Conservation (phyloP, 1,139 yeast species). For the Yamadazyma trypodendri region DNA sequence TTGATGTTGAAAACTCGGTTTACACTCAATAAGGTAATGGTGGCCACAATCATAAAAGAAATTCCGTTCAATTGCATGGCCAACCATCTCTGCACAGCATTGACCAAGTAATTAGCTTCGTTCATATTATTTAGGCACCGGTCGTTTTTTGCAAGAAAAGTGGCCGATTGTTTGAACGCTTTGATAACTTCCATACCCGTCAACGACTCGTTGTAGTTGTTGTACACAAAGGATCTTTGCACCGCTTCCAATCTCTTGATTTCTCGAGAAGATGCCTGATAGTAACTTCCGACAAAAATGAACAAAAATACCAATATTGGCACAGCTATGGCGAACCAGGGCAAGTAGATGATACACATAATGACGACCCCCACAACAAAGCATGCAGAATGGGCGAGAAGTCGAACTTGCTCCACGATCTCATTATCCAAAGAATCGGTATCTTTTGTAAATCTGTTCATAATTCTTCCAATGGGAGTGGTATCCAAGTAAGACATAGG, state of each 20-base stretch:
- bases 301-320: constrained; percentile 34
- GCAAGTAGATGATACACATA: constrained; percentile 67
- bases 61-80: constrained; percentile 63
- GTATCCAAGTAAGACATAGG: constrained; percentile 59
- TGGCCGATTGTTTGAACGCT: constrained; percentile 49
- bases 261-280: constrained; percentile 41
- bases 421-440: constrained; percentile 81
- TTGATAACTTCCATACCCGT: constrained; percentile 72
- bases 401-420: constrained; percentile 56
- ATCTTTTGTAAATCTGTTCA: constrained; percentile 71
- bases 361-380: constrained; percentile 62
- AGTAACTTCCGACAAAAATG: constrained; percentile 48
- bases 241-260: constrained; percentile 41
- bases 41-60: constrained; percentile 48
- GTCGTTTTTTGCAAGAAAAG: constrained; percentile 53
- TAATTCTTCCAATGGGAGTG: constrained; percentile 59
- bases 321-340: constrained; percentile 53
- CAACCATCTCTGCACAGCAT: constrained; percentile 80
- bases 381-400: constrained; percentile 39
- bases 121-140: constrained; percentile 58
- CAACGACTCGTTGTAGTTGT: constrained; percentile 72
- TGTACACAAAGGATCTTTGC: constrained; percentile 37
- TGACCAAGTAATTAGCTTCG: constrained; percentile 65
- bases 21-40: constrained; percentile 60
- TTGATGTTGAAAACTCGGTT: constrained; percentile 59